Base-by-base conservation (phyloP, 495 filamentous ascomycete genomes). In the Bathelium albidoporum region DNA sequence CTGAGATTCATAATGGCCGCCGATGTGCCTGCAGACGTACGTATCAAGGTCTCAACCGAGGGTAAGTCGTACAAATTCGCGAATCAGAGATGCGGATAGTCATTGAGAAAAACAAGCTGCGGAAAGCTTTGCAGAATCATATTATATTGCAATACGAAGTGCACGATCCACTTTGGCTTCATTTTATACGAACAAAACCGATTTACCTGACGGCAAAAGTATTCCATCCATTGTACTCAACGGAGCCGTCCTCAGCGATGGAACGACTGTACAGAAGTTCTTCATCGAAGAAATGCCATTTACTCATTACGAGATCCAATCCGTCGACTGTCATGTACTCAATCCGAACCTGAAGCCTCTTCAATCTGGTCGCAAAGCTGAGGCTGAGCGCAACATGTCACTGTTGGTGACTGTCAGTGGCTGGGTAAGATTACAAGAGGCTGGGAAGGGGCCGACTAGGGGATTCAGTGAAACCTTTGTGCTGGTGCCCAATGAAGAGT, bases 401-500 rank as follows among this genome's bases (percentile, higher is more conserved):
- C 80, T 93, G 59, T 69, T 84, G 45, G 77, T 91, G 14, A 77
- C 83, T 44, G 85, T 90, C 29, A 86, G 79, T 63, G 90, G 90
- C 1, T 81, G 73, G 49, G 83, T 92, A 43, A 79, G 80, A 62
- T 86, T 86, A 64, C 83, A 81, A 1, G 81, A 84, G 36, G 74
- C 70, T 20, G 75, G 78, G 34, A 78, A 83, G 34, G 80, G 77
- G 20, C 77, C 79, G 12, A 80, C 82, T 71, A 81, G 81, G 62
- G 81, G 78, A 7, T 94, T 95, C 73, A 86, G 83, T 59, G 90
- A 95, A 69, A 84, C 77, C 7, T 85, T 93, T 65, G 79, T 91
- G 1, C 74, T 95, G 45, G 86, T 92, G 32, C 90, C 90, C 24
- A 91, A 92, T 69, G 81, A 81, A 66, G 81, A 85, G 24, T 74